Evolutionary conservation across 805 yeast genomes (phyloP).

Genomic region (Barnettozyma botsteinii): DNA sequence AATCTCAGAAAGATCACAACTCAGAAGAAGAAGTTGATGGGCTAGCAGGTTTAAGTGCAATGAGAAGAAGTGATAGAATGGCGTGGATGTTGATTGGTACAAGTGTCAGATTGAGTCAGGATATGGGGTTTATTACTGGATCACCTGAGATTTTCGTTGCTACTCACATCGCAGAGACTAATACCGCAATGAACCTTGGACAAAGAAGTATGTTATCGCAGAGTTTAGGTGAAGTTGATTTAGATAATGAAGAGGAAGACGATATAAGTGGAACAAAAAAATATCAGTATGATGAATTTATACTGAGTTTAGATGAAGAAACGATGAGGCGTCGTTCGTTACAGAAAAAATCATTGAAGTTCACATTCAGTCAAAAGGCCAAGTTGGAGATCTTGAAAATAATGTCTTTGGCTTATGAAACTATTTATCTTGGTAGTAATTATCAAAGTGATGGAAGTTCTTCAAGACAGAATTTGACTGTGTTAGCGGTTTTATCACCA

Average conservation of each 20-base stretch:
- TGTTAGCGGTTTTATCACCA: slow-evolving; percentile 69
- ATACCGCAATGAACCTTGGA: slow-evolving; percentile 75
- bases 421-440: slow-evolving; percentile 59
- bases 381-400: slow-evolving; percentile 75
- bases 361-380: slow-evolving; percentile 64
- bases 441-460: slow-evolving; percentile 40
- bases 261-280: slow-evolving; percentile 23
- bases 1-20: slow-evolving; percentile 6
- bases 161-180: slow-evolving; percentile 77
- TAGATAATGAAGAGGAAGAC: slow-evolving; percentile 37
- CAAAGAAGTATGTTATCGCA: slow-evolving; percentile 73
- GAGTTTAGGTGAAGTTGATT: slow-evolving; percentile 60
- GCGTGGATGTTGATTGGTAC: slow-evolving; percentile 92
- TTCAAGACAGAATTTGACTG: slow-evolving; percentile 62
- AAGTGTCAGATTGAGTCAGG: slow-evolving; percentile 81
- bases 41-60: slow-evolving; percentile 73
- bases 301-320: slow-evolving; percentile 26
- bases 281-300: slow-evolving; percentile 28
- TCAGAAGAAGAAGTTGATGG: slow-evolving; percentile 18
- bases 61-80: slow-evolving; percentile 83
- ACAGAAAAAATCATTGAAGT: slow-evolving; percentile 35
- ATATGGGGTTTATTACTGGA: slow-evolving; percentile 71
- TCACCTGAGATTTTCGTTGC: slow-evolving; percentile 74
- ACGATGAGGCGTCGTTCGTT: slow-evolving; percentile 23
- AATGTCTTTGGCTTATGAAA: slow-evolving; percentile 76